A percentile compares a stretch with the other conserved stretches of the same genome.
phyloP scores from a whole-genome alignment of 2,329 filamentous ascomycete genomes.

The Penicillium aurantiogriseum region DNA sequence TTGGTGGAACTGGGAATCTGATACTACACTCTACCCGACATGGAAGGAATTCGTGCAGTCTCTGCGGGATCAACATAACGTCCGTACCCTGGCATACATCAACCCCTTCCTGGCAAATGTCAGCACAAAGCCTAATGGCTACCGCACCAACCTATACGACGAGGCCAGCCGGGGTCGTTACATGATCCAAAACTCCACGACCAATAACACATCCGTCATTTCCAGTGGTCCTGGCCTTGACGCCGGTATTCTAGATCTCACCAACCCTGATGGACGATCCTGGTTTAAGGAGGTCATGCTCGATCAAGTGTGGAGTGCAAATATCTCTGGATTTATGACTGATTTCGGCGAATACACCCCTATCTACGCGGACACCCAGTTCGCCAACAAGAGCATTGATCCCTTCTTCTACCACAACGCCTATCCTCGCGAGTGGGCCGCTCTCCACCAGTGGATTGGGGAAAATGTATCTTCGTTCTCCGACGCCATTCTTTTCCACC shows the following conservation, averaged over 20 bases:
- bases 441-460: slow-evolving; percentile 31
- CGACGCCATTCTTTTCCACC: slow-evolving; percentile 38
- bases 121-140: slow-evolving; percentile 34
- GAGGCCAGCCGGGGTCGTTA: slow-evolving; percentile 32
- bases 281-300: slow-evolving; percentile 37
- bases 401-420: slow-evolving; percentile 36
- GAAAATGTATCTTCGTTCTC: slow-evolving; percentile 28
- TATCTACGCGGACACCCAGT: slow-evolving; percentile 25
- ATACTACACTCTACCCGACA: slow-evolving; percentile 34
- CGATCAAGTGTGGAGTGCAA: slow-evolving; percentile 36
- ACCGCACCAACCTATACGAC: slow-evolving; percentile 31
- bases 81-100: slow-evolving; percentile 34
- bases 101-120: slow-evolving; percentile 39
- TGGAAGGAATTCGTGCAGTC: slow-evolving; percentile 38
- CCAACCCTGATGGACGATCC: slow-evolving; percentile 30
- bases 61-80: slow-evolving; percentile 32
- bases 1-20: slow-evolving; percentile 44
- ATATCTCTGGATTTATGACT: slow-evolving; percentile 38
- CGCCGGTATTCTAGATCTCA: slow-evolving; percentile 39
- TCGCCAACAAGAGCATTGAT: slow-evolving; percentile 28
- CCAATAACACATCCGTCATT: slow-evolving; percentile 33
- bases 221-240: slow-evolving; percentile 39
- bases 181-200: slow-evolving; percentile 38
- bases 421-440: slow-evolving; percentile 37
- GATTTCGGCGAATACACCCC: slow-evolving; percentile 42